Conservation (phyloP, 495 filamentous ascomycete species). For the Penicillium odoratum region DNA sequence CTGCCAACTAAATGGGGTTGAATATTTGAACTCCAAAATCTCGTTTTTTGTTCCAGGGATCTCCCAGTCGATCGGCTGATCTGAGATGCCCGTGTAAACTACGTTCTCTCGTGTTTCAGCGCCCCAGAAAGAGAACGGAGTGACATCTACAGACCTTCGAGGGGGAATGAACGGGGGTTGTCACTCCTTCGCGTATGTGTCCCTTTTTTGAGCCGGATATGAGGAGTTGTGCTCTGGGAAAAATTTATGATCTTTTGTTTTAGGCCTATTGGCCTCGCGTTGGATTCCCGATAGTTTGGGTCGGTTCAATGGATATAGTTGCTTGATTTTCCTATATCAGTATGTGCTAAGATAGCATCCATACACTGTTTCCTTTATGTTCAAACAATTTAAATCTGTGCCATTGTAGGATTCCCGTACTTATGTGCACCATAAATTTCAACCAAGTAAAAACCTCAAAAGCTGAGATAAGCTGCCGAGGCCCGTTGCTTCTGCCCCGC, state of each 20-base stretch:
- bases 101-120: conserved; percentile 30
- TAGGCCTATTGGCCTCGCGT: conserved; percentile 33
- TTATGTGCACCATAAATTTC: neutral
- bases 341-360: conserved; percentile 44
- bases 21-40: neutral
- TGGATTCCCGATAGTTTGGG: conserved; percentile 39
- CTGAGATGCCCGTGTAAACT: conserved; percentile 32
- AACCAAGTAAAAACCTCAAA: neutral
- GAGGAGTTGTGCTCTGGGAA: conserved; percentile 41
- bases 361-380: conserved; percentile 42
- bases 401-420: neutral
- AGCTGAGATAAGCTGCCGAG: conserved; percentile 36
- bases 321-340: conserved; percentile 39
- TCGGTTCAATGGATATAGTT: conserved; percentile 50
- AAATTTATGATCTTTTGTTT: conserved; percentile 47
- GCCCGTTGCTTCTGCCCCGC: conserved; percentile 24
- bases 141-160: conserved; percentile 3
- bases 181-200: conserved; percentile 11
- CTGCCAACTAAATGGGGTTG: conserved; percentile 36
- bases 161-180: conserved; percentile 1
- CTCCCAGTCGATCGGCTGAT: conserved; percentile 8
- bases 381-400: neutral
- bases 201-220: conserved; percentile 28
- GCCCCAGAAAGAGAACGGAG: conserved; percentile 17
- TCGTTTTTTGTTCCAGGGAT: conserved; percentile 5